phyloP scores from a whole-genome alignment of 306 rosid genomes.

The Pachyrhizus erosus region DNA sequence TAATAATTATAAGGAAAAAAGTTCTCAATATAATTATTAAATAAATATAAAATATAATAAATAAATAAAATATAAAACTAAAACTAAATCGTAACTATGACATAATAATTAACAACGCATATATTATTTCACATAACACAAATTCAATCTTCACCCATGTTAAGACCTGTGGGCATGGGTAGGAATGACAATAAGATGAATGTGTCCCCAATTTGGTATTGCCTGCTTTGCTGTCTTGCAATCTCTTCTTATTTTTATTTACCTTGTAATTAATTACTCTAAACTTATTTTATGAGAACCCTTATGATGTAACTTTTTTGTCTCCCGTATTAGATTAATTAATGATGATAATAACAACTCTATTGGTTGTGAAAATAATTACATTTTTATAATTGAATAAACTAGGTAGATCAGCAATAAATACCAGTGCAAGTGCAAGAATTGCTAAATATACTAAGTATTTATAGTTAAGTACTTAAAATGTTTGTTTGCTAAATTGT shows the following conservation, averaged over 20 bases:
- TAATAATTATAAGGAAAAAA: not conserved
- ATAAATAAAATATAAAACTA: not conserved
- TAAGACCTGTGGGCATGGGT: not conserved
- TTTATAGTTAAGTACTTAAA: not conserved
- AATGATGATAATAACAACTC: not conserved
- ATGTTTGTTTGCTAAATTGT: conserved; percentile 27
- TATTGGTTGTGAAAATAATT: conserved; percentile 22
- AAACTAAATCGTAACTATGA: not conserved
- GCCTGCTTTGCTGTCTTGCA: conserved; percentile 40
- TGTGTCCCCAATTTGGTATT: conserved; percentile 24
- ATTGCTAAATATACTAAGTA: not conserved
- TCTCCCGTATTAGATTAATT: conserved; percentile 26
- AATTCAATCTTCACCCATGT: not conserved
- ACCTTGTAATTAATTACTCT: conserved; percentile 9
- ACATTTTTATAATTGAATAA: conserved; percentile 19
- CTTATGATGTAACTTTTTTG: conserved; percentile 37
- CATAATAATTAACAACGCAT: not conserved
- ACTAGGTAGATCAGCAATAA: not conserved
- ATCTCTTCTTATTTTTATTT: conserved; percentile 30
- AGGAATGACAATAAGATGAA: conserved; percentile 19
- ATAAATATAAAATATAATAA: not conserved
- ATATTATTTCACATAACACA: not conserved
- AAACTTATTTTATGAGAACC: conserved; percentile 35
- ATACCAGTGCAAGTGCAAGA: conserved; percentile 24
- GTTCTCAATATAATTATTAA: not conserved